Base-by-base conservation (phyloP, 2,329 filamentous ascomycete genomes). In the Hypoxylon sp. region DNA sequence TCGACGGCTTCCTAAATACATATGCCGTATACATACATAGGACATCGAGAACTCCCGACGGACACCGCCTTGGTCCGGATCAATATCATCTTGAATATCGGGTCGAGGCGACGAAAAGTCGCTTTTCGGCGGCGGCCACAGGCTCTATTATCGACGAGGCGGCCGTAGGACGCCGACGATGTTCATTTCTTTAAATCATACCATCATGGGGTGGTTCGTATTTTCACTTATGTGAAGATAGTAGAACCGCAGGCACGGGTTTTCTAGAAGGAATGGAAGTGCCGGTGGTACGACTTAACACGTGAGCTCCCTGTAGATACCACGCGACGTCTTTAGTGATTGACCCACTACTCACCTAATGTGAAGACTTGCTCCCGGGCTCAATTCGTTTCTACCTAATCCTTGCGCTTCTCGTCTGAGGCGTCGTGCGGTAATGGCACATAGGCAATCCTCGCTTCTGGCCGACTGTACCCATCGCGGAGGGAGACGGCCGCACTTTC, bases 391-490 rank as follows among this genome's bases (percentile, higher is more conserved):
- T 8, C 37, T 19, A 41, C 19, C 2, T 12, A 12, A 32, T 14
- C 9, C n/a, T 59, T 37, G n/a, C 9, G 29, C 61, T 34, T 29
- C 51, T 64, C 48, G 37, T 19, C 27, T 64, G 32, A 64, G n/a
- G 29, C 39, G 37, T 61, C 52, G 29, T 62, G 58, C 27, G 41
- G 30, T 21, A 34, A 14, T 34, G 14, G 54, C 7, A 23, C 25
- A 19, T n/a, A 45, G 3, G 12, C 21, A 19, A 8, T 14, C 37
- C 39, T 45, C 51, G 37, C 21, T 27, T 29, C 21, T 54, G 19
- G 25, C 51, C 51, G 25, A n/a, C 51, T 41, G 11, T 32, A 5
- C 39, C 11, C 12, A 29, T 16, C 12, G 29, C 39, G n/a, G 51
- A 45, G 6, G 51, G 25, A 11, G 37, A 45, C 27, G 27, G 6